Percentiles rank a stretch among this genome's conserved stretches.
phyloP scores from a whole-genome alignment of 768 basidiomycete genomes.

The Tylopilus vinaceipallidus region DNA sequence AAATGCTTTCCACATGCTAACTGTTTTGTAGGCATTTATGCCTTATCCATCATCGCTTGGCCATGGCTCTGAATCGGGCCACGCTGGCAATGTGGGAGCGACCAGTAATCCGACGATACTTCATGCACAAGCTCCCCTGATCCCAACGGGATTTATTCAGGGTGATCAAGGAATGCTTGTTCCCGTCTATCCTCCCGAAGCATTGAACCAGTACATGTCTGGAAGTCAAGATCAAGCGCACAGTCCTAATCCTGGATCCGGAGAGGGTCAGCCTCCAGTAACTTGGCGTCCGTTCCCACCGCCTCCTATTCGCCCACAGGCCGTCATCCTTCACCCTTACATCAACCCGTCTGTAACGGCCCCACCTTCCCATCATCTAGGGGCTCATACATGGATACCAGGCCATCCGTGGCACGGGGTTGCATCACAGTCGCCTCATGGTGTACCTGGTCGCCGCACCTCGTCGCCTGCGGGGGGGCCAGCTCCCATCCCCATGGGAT shows the following conservation, averaged over 20 bases:
- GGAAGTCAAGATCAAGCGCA: slow-evolving; percentile 34
- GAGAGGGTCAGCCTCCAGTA: slow-evolving; percentile 31
- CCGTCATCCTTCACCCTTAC: slow-evolving; percentile 31
- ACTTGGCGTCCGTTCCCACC: slow-evolving; percentile 36
- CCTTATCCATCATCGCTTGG: slow-evolving; percentile 45
- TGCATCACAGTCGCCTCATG: slow-evolving; percentile 15
- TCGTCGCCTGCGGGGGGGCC: slow-evolving; percentile 17
- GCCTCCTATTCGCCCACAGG: slow-evolving; percentile 31
- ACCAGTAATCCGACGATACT: slow-evolving; percentile 11
- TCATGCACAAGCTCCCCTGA: slow-evolving; percentile 50
- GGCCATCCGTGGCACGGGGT: slow-evolving; percentile 24
- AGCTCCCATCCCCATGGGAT: slow-evolving; percentile 6
- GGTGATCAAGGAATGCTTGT: slow-evolving; percentile 72
- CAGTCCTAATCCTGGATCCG: slow-evolving; percentile 17
- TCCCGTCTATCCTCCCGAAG: slow-evolving; percentile 68
- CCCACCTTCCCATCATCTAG: slow-evolving; percentile 18
- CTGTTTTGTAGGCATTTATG: slow-evolving; percentile 41
- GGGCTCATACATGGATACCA: slow-evolving; percentile 27
- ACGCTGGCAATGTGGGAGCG: slow-evolving; percentile 18
- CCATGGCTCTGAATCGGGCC: slow-evolving; percentile 30
- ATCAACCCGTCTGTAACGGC: slow-evolving; percentile 23
- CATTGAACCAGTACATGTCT: slow-evolving; percentile 67
- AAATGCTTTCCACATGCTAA: slow-evolving; percentile 6
- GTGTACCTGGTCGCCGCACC: slow-evolving; percentile 13
- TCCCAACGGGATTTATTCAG: slow-evolving; percentile 68